These are phyloP conservation scores for Hermanozyma aechmeae DNA, from an alignment of 805 yeast genomes.

Conservation along the genomic window DNA sequence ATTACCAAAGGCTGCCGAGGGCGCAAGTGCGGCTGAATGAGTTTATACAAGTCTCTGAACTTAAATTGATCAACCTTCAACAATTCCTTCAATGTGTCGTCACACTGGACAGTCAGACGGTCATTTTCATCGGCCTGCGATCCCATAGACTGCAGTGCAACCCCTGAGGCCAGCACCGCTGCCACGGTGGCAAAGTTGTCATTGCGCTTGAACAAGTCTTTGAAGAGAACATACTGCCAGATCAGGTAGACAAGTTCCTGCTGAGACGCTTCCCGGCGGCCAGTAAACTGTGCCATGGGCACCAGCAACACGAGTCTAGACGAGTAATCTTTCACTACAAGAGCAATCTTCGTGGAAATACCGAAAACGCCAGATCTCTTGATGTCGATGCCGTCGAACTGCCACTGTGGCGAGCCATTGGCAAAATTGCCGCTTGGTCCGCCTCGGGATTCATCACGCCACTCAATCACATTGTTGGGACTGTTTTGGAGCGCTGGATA, in stretches of 20 bases:
- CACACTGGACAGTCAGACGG: conserved; percentile 27
- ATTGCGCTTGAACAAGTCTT: conserved; percentile 38
- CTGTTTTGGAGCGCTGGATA: conserved; percentile 23
- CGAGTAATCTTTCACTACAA: conserved; percentile 68
- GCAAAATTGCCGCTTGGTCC: conserved; percentile 16
- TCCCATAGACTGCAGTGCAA: conserved; percentile 8
- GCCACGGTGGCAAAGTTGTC: conserved; percentile 24
- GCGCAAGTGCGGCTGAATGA: conserved; percentile 56
- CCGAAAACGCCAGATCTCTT: conserved; percentile 60
- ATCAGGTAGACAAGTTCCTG: conserved; percentile 73
- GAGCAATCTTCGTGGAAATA: conserved; percentile 58
- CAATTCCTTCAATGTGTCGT: conserved; percentile 36
- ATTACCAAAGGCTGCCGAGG: conserved; percentile 77
- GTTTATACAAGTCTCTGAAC: conserved; percentile 65
- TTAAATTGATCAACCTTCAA: conserved; percentile 46
- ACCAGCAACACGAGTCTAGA: conserved; percentile 55
- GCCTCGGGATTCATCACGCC: conserved; percentile 62
- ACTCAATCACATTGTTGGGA: conserved; percentile 55
- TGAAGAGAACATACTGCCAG: conserved; percentile 72
- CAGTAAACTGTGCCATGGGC: conserved; percentile 59
- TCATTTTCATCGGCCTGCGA: conserved; percentile 20
- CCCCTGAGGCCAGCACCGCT: conserved; percentile 24
- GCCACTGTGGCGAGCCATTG: conserved; percentile 11
- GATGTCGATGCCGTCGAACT: conserved; percentile 83
- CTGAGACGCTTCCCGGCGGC: conserved; percentile 70